These are phyloP conservation scores for Umbilicaria muhlenbergii DNA, from an alignment of 495 filamentous ascomycete species.

Conservation along the genomic window DNA sequence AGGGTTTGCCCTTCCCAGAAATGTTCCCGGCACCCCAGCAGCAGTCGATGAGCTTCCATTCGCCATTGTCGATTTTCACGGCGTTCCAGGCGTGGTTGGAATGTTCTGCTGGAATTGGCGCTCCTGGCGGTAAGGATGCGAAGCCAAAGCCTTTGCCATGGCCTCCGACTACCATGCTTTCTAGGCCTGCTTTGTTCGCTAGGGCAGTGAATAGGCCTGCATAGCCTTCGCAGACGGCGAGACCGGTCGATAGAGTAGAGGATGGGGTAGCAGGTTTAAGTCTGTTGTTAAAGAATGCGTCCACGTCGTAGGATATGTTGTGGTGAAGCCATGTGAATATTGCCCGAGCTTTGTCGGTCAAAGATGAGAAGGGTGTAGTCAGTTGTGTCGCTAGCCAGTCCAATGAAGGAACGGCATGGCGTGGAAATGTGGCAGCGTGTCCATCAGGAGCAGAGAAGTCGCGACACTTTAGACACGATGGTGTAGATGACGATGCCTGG, in stretches of 20 bases:
- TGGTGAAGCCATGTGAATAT: constrained; percentile 95
- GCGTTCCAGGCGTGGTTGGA: constrained; percentile 84
- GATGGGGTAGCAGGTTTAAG: constrained; percentile 51
- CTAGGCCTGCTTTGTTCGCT: constrained; percentile 57
- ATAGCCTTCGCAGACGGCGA: constrained; percentile 86
- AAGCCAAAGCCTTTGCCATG: constrained; percentile 83
- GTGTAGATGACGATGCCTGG: constrained; percentile 5
- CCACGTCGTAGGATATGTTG: constrained; percentile 73
- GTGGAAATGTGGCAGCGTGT: constrained; percentile 64
- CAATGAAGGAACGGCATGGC: constrained; percentile 30
- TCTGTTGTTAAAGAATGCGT: constrained; percentile 55
- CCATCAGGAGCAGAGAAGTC: constrained; percentile 73
- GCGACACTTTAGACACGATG: constrained; percentile 58
- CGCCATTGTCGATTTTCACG: constrained; percentile 64
- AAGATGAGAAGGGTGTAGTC: constrained; percentile 60
- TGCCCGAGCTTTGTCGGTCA: constrained; percentile 76
- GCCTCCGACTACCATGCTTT: constrained; percentile 51
- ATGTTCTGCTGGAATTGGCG: constrained; percentile 40
- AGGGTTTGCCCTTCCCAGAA: constrained; percentile 32
- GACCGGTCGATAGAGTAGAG: constrained; percentile 51
- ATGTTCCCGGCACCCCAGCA: constrained; percentile 82
- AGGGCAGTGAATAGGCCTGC: constrained; percentile 66
- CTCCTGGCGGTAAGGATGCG: constrained; percentile 32
- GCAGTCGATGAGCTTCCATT: constrained; percentile 82
- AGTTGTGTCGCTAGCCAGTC: constrained; percentile 61